Evolutionary conservation across 192 early-diverging fungal species (phyloP), one percentile per base, ranked within the genome.

Genomic region (Dissophora globulifera): DNA sequence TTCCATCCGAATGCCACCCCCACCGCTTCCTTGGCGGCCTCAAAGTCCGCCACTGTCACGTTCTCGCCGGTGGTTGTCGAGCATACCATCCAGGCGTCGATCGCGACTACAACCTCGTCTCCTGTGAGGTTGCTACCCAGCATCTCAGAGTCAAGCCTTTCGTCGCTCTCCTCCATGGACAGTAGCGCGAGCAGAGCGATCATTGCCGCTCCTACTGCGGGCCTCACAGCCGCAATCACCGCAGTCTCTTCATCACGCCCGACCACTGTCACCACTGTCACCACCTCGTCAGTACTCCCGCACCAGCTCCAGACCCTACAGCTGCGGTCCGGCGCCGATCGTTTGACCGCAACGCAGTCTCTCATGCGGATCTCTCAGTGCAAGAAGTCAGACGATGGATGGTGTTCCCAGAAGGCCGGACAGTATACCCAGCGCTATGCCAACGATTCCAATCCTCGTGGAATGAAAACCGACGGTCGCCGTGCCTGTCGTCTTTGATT

Each of bases 371-470:
- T 75, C 40, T 56, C 71, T 13, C 71, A 66, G 8, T 47, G 50
- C 45, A 33, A 62, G 11, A 49, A 50, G 15, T 45, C 58, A 25
- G 53, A 75, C 13, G 62, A 65, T 23, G 62, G 62, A 3, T 75
- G 71, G 71, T 75, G 71, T 17, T 58, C 71, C 4, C 48, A 53
- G 20, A 65, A 75, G 22, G 71, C 62, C 20, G 71, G 71, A 19
- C 71, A 75, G 32, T 66, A 66, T 53, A 55, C 50, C 31, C 40
- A 57, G 15, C 62, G 52, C 23, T 75, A 66, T 50, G 62, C 62
- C 26, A 48, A 63, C 3, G 27, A 38, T 17, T 38, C 35, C 35
- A 63, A 49, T 23, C 40, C 62, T 8, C 62, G 71, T 16, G 32
- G 61, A 16, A 45, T 55, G 23, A 42, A n/a, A 33, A 20, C 38